Evolutionary conservation across 163 green algal genomes (phyloP), one percentile per base, ranked within the genome.

Genomic region (Chlamydomonas reinhardtii): DNA sequence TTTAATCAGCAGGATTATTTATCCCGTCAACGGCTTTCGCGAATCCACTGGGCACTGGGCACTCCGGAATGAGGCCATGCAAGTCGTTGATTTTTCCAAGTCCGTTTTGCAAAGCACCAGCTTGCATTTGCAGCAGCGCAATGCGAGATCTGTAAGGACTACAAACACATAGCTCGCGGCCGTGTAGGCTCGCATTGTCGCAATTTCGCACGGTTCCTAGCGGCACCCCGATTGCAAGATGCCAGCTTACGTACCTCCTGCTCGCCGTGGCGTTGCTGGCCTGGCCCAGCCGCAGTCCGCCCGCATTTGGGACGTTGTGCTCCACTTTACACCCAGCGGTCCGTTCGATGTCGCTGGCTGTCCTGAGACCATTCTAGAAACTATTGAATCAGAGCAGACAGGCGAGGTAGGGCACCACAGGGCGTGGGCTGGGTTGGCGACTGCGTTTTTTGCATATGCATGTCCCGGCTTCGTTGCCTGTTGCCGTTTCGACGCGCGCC

Each of bases 171-270:
- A 12, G 19, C 48, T 54, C 48, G 78, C 78, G 78, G 78, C 78
- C 66, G 78, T 19, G 56, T n/a, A 77, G 78, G 78, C 66, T 70
- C 66, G 78, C 78, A 76, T 48, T 48, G n/a, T 48, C 39, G 39
- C 39, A 5, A 82, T 25, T 14, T 75, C 64, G 11, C 48, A 56
- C 48, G 9, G 1, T 14, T 17, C 48, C 48, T 56, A 56, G 48
- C 14, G 11, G 11, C 48, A 14, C 15, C 52, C 32, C 32, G 25
- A 20, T 35, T 12, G 5, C 24, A 77, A 29, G 35, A 87, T 87
- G 81, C 81, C 81, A 2, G 81, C 81, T 29, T 87, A 87, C n/a
- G 59, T 87, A 37, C 81, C 81, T 2, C 81, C 81, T 54, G 59
- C 59, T 2, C 59, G 80, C 25, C 71, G 81, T 24, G 81, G 81